Base-by-base conservation (phyloP, 2,329 filamentous ascomycete genomes). In the Saccharata proteae region DNA sequence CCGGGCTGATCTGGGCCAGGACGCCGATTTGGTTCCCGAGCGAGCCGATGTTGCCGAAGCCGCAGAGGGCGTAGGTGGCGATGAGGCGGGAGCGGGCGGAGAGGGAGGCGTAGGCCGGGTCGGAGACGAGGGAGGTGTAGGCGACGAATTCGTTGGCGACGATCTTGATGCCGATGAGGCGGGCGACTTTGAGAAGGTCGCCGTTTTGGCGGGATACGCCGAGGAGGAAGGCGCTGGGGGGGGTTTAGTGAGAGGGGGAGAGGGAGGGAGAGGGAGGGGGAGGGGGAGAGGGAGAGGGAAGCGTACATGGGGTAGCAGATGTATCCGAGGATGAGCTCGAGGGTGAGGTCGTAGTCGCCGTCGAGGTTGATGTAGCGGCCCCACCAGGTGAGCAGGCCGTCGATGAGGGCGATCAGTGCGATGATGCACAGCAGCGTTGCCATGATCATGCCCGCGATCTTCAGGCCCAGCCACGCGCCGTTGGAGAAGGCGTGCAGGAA, bases 11-110 rank as follows among this genome's bases (percentile, higher is more conserved):
- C 59, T 92, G 83, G 4, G 78, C 73, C 31, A 93, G 67, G 36
- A 92, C 82, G 62, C 84, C 84, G 38, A 93, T 90, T 58, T 93
- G 84, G 34, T 84, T 88, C 51, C 84, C 84, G 28, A 93, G 69
- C 17, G 82, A 88, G 32, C 80, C 80, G 43, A 93, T 79, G 62
- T 93, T 93, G 40, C 82, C 85, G 43, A 59, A 60, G 36, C 67
- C 65, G 57, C 83, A 92, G 41, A 86, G 70, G 13, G 81, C 80
- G 50, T 93, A 93, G 30, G 82, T 92, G 26, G 79, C 81, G 48
- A 93, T 92, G 42, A 93, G 69, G 26, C 68, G 67, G 15, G 82
- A 83, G 32, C 84, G 81, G 11, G 71, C 61, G 17, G 72, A 74
- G 38, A 93, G 66, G 16, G 51, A 41, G 32, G 57, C 56, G 52